Evolutionary conservation across 345 rosid genomes (phyloP).

Genomic region (Mangifera indica): DNA sequence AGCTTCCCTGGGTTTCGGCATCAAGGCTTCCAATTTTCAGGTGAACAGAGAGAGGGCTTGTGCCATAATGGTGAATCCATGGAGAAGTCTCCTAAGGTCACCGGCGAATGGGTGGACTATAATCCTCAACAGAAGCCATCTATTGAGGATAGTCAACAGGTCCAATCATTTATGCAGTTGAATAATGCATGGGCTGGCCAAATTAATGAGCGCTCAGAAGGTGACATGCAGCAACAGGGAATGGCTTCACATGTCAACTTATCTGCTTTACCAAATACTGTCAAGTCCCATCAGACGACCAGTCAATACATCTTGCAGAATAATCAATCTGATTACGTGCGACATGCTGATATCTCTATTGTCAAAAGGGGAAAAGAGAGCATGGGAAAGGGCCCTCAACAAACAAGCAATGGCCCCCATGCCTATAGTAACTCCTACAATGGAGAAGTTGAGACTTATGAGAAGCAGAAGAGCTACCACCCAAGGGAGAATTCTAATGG

Average conservation of each 20-base stretch:
- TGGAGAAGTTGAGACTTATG: constrained; percentile 24
- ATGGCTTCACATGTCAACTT: constrained; percentile 9
- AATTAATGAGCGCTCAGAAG: constrained; percentile 31
- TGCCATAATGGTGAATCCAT: constrained; percentile 33
- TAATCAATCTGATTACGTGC: constrained; percentile 19
- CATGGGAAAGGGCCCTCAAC: constrained; percentile 21
- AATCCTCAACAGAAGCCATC: constrained; percentile 37
- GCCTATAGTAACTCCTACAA: not conserved
- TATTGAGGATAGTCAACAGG: constrained; percentile 31
- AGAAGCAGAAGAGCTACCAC: constrained; percentile 21
- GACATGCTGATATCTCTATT: constrained; percentile 12
- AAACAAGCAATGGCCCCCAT: constrained; percentile 24
- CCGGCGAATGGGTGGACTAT: constrained; percentile 44
- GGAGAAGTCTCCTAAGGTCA: constrained; percentile 35
- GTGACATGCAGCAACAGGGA: constrained; percentile 22
- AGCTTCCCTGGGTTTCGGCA: constrained; percentile 55
- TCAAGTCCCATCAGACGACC: constrained; percentile 12
- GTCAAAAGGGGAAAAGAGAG: constrained; percentile 23
- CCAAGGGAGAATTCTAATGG: constrained; percentile 29
- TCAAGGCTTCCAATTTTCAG: constrained; percentile 33
- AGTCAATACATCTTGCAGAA: constrained; percentile 11
- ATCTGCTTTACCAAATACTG: not conserved
- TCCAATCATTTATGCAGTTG: constrained; percentile 32
- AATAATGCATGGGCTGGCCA: constrained; percentile 44
- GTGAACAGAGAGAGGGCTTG: constrained; percentile 34